Percentiles rank a stretch among this genome's conserved stretches.
phyloP scores from a whole-genome alignment of 495 filamentous ascomycete species.

The Daldinia decipiens region DNA sequence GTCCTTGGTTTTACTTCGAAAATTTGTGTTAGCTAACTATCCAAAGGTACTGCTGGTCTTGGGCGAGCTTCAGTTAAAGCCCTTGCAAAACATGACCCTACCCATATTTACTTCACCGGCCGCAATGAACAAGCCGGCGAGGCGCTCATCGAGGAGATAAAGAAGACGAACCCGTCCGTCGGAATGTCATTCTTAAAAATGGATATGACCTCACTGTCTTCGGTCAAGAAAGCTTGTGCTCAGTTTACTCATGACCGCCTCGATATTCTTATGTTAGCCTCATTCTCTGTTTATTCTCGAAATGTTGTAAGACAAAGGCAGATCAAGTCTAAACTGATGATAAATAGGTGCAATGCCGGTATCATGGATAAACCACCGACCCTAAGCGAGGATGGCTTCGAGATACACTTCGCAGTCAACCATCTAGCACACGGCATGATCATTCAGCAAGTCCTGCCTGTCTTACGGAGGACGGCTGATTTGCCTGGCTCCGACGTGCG shows the following conservation, averaged over 20 bases:
- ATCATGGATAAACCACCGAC: conserved; percentile 66
- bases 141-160: conserved; percentile 28
- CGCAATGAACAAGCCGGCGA: conserved; percentile 52
- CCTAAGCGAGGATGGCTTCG: conserved; percentile 71
- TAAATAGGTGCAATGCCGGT: conserved; percentile 66
- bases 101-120: conserved; percentile 71
- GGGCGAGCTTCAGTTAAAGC: conserved; percentile 71
- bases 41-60: conserved; percentile 71
- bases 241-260: conserved; percentile 47
- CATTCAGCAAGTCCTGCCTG: conserved; percentile 69
- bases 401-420: conserved; percentile 78
- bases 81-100: conserved; percentile 68
- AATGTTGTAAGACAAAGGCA: not conserved
- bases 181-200: conserved; percentile 40
- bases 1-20: not conserved
- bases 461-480: conserved; percentile 62
- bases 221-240: conserved; percentile 36
- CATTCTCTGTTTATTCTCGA: not conserved
- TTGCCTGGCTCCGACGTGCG: conserved; percentile 54
- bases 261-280: conserved; percentile 52
- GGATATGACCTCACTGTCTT: conserved; percentile 36
- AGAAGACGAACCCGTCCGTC: conserved; percentile 21
- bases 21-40: not conserved
- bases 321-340: not conserved
- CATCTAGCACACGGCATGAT: conserved; percentile 75